Evolutionary conservation across 164 flowering plant species (phyloP).

Genomic region (Brasenia schreberi): DNA sequence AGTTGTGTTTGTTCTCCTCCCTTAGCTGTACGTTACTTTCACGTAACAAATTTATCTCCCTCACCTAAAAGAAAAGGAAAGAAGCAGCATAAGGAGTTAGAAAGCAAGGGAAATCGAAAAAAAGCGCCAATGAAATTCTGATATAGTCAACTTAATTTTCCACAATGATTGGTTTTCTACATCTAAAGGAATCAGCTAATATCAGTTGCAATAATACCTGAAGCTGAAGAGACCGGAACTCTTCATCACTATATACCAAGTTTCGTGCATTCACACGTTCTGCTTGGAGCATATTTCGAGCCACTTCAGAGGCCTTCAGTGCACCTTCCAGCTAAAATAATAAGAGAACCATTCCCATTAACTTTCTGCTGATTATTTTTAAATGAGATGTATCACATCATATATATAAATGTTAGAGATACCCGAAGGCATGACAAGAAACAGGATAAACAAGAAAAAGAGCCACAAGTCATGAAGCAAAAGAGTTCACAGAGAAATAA

Average conservation of each 20-base stretch:
- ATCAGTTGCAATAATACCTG: constrained; percentile 34
- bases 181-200: neutral
- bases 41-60: constrained; percentile 79
- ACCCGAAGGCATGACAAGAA: no score
- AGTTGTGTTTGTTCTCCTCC: constrained; percentile 85
- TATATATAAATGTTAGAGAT: no score
- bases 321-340: constrained; percentile 60
- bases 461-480: no score
- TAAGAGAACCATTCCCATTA: no score
- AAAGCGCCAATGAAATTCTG: neutral
- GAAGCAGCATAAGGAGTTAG: neutral
- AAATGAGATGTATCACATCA: no score
- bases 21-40: constrained; percentile 92
- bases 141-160: neutral
- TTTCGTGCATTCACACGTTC: constrained; percentile 60
- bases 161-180: neutral
- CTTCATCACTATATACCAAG: constrained; percentile 52
- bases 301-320: constrained; percentile 56
- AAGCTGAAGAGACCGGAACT: constrained; percentile 65
- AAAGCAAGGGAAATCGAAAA: no score
- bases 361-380: no score
- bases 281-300: constrained; percentile 44
- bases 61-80: constrained; percentile 28
- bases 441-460: no score
- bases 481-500: no score